These are phyloP conservation scores for Kwoniella dejecticola DNA, from an alignment of 768 basidiomycete species.

Conservation along the genomic window DNA sequence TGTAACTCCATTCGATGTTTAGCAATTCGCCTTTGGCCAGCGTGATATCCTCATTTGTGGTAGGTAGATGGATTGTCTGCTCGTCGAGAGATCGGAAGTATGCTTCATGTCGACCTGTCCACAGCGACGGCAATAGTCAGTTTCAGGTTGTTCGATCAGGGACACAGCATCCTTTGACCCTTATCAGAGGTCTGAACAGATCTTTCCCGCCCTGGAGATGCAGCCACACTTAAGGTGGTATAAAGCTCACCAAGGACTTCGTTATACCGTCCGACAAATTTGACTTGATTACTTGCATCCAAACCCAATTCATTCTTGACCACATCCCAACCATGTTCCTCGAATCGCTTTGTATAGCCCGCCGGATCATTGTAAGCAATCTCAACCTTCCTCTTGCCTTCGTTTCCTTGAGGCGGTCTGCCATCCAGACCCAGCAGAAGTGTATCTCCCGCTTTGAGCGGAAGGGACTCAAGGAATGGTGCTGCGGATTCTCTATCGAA, in stretches of 20 bases:
- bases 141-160: background rate
- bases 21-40: constrained; percentile 75
- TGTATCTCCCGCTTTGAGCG: constrained; percentile 74
- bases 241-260: constrained; percentile 41
- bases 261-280: constrained; percentile 51
- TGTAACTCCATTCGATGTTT: constrained; percentile 83
- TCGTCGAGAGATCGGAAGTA: constrained; percentile 70
- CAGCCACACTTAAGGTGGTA: no score
- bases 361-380: constrained; percentile 54
- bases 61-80: constrained; percentile 61
- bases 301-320: constrained; percentile 69
- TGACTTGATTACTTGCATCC: constrained; percentile 38
- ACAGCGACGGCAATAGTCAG: background rate
- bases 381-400: constrained; percentile 25
- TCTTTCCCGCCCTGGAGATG: no score
- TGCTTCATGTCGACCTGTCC: constrained; percentile 71
- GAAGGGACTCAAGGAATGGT: constrained; percentile 74
- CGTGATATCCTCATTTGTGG: constrained; percentile 50
- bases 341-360: constrained; percentile 72
- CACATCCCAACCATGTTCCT: constrained; percentile 78
- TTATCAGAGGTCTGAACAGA: no score
- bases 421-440: constrained; percentile 63
- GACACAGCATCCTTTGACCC: constrained; percentile 46
- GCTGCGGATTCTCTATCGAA: constrained; percentile 71
- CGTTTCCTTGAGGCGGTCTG: constrained; percentile 5